Conservation (phyloP, 768 basidiomycete genomes). For the Pleurotus ostreatus region DNA sequence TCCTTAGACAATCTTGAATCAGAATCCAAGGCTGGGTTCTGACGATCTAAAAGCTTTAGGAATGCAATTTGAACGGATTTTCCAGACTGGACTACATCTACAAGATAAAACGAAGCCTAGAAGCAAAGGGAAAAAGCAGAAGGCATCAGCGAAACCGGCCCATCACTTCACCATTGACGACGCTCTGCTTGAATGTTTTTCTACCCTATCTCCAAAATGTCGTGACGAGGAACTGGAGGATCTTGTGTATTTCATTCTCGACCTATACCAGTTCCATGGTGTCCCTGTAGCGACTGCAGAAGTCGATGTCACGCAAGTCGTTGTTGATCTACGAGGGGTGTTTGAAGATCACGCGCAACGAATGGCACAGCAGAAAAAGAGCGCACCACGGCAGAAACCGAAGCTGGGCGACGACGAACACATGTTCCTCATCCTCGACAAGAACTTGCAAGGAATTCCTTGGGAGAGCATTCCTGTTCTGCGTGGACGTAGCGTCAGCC, state of each 20-base stretch:
- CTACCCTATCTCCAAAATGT: slow-evolving; percentile 75
- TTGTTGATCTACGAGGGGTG: slow-evolving; percentile 72
- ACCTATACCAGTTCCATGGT: slow-evolving; percentile 92
- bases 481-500: slow-evolving; percentile 80
- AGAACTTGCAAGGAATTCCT: slow-evolving; percentile 82
- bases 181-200: slow-evolving; percentile 79
- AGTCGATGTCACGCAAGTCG: slow-evolving; percentile 88
- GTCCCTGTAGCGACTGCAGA: slow-evolving; percentile 86
- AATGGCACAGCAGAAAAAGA: slow-evolving; percentile 21
- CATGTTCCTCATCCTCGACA: slow-evolving; percentile 85
- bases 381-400: slow-evolving; percentile 11
- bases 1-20: slow-evolving; percentile 58
- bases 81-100: slow-evolving; percentile 57
- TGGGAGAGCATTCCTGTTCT: slow-evolving; percentile 95
- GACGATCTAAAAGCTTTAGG: slow-evolving; percentile 56
- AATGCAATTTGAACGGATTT: slow-evolving; percentile 68
- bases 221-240: slow-evolving; percentile 95
- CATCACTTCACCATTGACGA: slow-evolving; percentile 62
- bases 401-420: slow-evolving; percentile 53
- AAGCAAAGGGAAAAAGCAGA: slow-evolving; percentile 29
- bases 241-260: slow-evolving; percentile 88
- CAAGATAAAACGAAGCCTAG: slow-evolving; percentile 48
- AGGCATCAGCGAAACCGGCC: slow-evolving; percentile 26
- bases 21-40: slow-evolving; percentile 34
- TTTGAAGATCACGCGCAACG: slow-evolving; percentile 68